Evolutionary conservation across 2,329 filamentous ascomycete species (phyloP).

Genomic region (Ophiostoma himal-ulmi): DNA sequence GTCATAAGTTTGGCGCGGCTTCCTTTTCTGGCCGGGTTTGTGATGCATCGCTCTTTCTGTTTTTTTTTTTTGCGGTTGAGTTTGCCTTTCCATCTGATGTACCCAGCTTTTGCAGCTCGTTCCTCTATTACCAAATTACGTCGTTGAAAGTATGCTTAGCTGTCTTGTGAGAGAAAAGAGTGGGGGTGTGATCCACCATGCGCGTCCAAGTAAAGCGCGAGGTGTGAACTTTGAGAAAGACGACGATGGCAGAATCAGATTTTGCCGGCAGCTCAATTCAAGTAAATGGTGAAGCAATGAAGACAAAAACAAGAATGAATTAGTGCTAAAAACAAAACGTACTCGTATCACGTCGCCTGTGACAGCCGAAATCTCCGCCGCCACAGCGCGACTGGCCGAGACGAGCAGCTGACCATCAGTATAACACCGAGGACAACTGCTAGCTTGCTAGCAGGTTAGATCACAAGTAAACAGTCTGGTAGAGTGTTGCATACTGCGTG

Average conservation of each 20-base stretch:
- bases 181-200: not conserved
- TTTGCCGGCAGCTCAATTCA: not conserved
- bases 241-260: not conserved
- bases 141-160: not conserved
- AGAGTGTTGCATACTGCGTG: not conserved
- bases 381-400: not conserved
- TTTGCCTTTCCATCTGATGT: not conserved
- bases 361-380: not conserved
- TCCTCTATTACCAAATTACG: not conserved
- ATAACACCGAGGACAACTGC: not conserved
- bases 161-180: not conserved
- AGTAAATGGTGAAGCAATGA: not conserved
- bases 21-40: not conserved
- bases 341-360: not conserved
- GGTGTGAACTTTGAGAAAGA: not conserved
- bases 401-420: conserved; percentile 2
- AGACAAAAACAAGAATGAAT: not conserved
- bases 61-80: not conserved
- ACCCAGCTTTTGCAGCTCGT: not conserved
- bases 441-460: not conserved
- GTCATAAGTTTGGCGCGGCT: not conserved
- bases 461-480: not conserved
- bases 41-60: not conserved
- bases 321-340: not conserved
- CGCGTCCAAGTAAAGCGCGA: conserved; percentile 14